Evolutionary conservation across 2,329 filamentous ascomycete species (phyloP).

Genomic region (Epichloe gansuensis): DNA sequence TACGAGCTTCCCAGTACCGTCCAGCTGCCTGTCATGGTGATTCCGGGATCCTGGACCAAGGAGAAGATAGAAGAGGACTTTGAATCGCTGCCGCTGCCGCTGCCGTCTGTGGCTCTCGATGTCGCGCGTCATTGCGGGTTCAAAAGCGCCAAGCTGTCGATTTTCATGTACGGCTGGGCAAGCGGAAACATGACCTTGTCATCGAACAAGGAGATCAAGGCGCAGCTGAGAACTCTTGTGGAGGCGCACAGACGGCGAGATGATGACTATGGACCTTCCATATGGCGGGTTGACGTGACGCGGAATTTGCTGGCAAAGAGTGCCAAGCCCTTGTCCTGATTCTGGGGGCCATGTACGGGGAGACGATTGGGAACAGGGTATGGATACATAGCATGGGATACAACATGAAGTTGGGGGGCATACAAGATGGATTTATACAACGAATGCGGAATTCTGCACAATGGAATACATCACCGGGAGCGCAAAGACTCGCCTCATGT

Average conservation of each 20-base stretch:
- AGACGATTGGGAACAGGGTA: too few relatives aligned
- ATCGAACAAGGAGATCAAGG: slow-evolving; percentile 28
- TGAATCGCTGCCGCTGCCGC: slow-evolving; percentile 7
- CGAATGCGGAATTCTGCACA: too few relatives aligned
- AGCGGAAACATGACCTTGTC: slow-evolving; percentile 22
- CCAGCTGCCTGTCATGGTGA: slow-evolving; percentile 22
- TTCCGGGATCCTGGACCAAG: slow-evolving; percentile 16
- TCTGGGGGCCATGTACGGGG: not conserved
- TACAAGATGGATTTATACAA: too few relatives aligned
- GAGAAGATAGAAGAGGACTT: slow-evolving; percentile 15
- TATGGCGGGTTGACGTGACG: slow-evolving; percentile 23
- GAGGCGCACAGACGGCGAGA: slow-evolving; percentile 17
- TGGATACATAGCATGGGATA: too few relatives aligned
- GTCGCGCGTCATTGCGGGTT: slow-evolving; percentile 20
- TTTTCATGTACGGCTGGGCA: slow-evolving; percentile 28
- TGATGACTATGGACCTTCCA: slow-evolving; percentile 18
- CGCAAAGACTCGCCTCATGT: not conserved
- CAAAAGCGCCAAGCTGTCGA: slow-evolving; percentile 24
- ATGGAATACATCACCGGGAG: too few relatives aligned
- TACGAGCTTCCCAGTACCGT: slow-evolving; percentile 19
- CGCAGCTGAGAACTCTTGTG: slow-evolving; percentile 22
- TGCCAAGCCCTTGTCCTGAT: slow-evolving; percentile 14
- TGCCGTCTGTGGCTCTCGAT: slow-evolving; percentile 23
- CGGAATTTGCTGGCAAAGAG: slow-evolving; percentile 22
- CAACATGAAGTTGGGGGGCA: too few relatives aligned